phyloP scores from a whole-genome alignment of 352 stramenopile species.

The Globisporangium polare region DNA sequence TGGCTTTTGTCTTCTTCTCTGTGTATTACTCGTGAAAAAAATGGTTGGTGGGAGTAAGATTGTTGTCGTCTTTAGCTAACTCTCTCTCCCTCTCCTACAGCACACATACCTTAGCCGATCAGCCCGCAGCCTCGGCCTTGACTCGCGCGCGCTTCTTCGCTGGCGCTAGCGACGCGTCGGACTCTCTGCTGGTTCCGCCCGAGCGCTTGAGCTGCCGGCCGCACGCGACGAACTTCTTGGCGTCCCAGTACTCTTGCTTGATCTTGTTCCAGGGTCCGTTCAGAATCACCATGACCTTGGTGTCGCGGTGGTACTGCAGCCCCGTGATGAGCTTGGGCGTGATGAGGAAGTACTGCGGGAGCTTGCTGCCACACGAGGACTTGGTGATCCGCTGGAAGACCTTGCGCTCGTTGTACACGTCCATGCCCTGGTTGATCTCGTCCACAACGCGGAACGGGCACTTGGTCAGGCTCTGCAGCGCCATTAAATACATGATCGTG shows the following conservation, averaged over 20 bases:
- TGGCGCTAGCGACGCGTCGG: not conserved
- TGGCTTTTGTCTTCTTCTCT: not conserved
- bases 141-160: conserved; percentile 18
- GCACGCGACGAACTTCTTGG: conserved; percentile 42
- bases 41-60: not conserved
- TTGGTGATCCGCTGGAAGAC: conserved; percentile 88
- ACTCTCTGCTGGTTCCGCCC: not conserved
- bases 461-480: conserved; percentile 81
- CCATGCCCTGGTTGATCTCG: conserved; percentile 90
- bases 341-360: conserved; percentile 89
- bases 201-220: conserved; percentile 33
- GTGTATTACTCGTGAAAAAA: conserved; percentile 4
- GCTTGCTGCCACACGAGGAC: conserved; percentile 79
- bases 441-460: conserved; percentile 87
- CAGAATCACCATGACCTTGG: conserved; percentile 85
- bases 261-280: conserved; percentile 86
- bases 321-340: conserved; percentile 88
- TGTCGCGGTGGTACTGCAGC: conserved; percentile 81
- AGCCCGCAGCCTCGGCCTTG: conserved; percentile 6
- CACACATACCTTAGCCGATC: not conserved
- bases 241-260: conserved; percentile 69
- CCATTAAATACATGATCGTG: conserved; percentile 92
- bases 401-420: conserved; percentile 88
- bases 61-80: not conserved
- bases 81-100: not conserved